Evolutionary conservation across 2,329 filamentous ascomycete species (phyloP), one percentile per base, ranked within the genome.

Genomic region (Aotearoamyces nothofagi): DNA sequence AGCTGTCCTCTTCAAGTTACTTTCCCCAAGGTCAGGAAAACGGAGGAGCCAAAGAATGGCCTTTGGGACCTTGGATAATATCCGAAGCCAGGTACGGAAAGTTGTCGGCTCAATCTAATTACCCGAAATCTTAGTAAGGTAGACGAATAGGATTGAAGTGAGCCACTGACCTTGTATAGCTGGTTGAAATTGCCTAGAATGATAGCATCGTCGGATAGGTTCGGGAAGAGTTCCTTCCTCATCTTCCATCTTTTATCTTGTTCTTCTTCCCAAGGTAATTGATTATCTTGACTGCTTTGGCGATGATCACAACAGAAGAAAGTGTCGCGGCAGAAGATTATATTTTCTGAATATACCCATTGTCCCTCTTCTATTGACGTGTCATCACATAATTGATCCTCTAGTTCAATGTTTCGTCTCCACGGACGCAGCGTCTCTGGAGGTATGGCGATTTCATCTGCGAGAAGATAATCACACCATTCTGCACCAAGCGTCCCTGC

Each of bases 101-200:
- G 84, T 94, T 3, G 84, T 92, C 2, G 90, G 90, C 42, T 98
- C 90, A 54, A 98, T 96, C 84, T 93, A 36, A 11, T 28, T 16
- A 29, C 13, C 19, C 7, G n/a, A 20, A 35, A 24, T 26, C 15
- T 27, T 16, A 12, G 9, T 25, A 15, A 9, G 7, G 14, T 4
- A 13, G 5, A n/a, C 23, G 9, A 9, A 25, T 25, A 13, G 14
- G 14, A 5, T 13, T 6, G 17, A 8, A 27, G 15, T 22, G 19
- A 13, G 17, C 7, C 16, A 44, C 61, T 39, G 61, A 90, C 86
- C 73, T 98, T 98, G 59, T 98, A 98, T 17, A 98, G 62, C 52
- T 98, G 90, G 49, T 98, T 98, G 56, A 98, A 98, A 53, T 98
- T 98, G 5, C 83, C 90, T 33, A 98, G 66, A 43, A 98, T 94